Percentiles rank a stretch among this genome's conserved stretches.
Evolutionary conservation across 805 yeast genomes (phyloP).

Genomic region (Candida loeiensis): DNA sequence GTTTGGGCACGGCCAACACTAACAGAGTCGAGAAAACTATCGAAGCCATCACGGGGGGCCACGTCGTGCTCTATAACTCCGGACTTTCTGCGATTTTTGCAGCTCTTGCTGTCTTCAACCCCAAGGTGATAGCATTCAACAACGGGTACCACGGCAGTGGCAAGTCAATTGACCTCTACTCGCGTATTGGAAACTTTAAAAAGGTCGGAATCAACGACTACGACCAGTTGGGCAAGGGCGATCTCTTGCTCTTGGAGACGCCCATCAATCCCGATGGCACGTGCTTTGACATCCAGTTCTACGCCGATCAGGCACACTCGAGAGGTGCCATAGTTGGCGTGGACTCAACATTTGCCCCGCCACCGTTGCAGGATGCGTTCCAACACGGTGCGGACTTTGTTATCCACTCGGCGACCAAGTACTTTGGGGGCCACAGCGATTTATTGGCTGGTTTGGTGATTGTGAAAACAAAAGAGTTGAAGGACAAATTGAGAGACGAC

Average conservation of each 20-base stretch:
- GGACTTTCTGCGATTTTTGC: slow-evolving; percentile 84
- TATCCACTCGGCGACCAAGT: slow-evolving; percentile 92
- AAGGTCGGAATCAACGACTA: slow-evolving; percentile 42
- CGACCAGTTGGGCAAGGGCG: slow-evolving; percentile 59
- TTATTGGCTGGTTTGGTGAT: slow-evolving; percentile 76
- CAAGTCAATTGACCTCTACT: slow-evolving; percentile 60
- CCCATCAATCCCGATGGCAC: slow-evolving; percentile 85
- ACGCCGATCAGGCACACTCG: slow-evolving; percentile 68
- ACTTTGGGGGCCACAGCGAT: slow-evolving; percentile 95
- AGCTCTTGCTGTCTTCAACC: slow-evolving; percentile 63
- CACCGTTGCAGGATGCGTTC: slow-evolving; percentile 81
- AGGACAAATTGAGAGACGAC: slow-evolving; percentile 51
- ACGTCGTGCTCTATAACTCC: slow-evolving; percentile 67
- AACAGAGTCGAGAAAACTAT: slow-evolving; percentile 65
- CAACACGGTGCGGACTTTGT: slow-evolving; percentile 80
- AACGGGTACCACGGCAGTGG: slow-evolving; percentile 85
- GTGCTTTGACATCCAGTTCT: slow-evolving; percentile 56
- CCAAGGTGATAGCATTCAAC: slow-evolving; percentile 70
- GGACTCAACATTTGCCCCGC: slow-evolving; percentile 93
- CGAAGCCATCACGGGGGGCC: slow-evolving; percentile 55
- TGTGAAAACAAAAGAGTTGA: slow-evolving; percentile 51
- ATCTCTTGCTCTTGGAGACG: slow-evolving; percentile 78
- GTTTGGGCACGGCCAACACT: slow-evolving; percentile 72
- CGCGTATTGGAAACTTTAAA: slow-evolving; percentile 57
- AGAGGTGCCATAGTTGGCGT: slow-evolving; percentile 70